Percentiles rank a stretch among this genome's conserved stretches.
phyloP scores from a whole-genome alignment of 169 alveolate species.

The Plasmodium vinckei region DNA sequence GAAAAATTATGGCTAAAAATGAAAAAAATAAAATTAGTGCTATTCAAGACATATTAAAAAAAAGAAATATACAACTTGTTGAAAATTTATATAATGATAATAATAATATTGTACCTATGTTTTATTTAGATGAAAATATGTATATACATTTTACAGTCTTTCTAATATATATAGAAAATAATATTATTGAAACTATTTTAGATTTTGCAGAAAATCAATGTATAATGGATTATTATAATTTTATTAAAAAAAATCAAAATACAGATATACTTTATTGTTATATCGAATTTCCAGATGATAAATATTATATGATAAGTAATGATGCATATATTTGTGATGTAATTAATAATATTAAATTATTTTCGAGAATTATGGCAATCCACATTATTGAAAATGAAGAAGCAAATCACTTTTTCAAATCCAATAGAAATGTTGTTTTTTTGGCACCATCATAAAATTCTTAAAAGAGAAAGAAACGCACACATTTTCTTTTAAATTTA shows the following conservation, averaged over 20 bases:
- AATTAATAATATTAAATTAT: conserved; percentile 27
- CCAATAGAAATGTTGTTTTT: conserved; percentile 10
- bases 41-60: conserved; percentile 33
- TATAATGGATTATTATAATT: conserved; percentile 49
- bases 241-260: conserved; percentile 40
- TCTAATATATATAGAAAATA: conserved; percentile 40
- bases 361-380: conserved; percentile 36
- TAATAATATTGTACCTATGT: conserved; percentile 33
- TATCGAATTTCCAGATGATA: conserved; percentile 54
- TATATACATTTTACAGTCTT: conserved; percentile 70
- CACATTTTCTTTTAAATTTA: no score
- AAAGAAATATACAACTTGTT: conserved; percentile 30
- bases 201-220: conserved; percentile 58
- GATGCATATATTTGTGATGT: conserved; percentile 52
- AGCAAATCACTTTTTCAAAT: conserved; percentile 28
- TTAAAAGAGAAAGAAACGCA: no score
- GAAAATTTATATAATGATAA: conserved; percentile 31
- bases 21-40: conserved; percentile 34
- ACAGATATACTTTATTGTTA: conserved; percentile 38
- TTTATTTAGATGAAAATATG: conserved; percentile 32
- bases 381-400: conserved; percentile 71
- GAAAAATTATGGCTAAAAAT: conserved; percentile 22
- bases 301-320: conserved; percentile 14
- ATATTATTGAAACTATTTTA: conserved; percentile 46
- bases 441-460: no score